These are phyloP conservation scores for Dalechampia spathulata DNA, from an alignment of 441 rosid genomes.

Conservation along the genomic window DNA sequence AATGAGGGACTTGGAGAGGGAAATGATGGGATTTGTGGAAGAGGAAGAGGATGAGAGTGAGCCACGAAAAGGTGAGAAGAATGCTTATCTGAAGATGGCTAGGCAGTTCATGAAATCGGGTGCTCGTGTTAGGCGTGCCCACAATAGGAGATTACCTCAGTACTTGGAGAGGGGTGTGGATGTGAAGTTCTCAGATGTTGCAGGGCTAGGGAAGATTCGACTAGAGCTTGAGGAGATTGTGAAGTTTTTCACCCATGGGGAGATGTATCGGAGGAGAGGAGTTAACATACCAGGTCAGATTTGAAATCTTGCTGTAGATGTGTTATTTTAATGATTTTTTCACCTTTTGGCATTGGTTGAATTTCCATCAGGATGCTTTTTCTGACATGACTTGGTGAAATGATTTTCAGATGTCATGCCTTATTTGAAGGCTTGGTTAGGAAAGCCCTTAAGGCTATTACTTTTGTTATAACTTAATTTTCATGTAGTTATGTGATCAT, in stretches of 20 bases:
- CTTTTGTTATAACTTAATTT: background rate
- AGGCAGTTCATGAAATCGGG: conserved; percentile 94
- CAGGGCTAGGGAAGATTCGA: conserved; percentile 97
- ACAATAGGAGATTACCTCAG: conserved; percentile 63
- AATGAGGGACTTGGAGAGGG: conserved; percentile 76
- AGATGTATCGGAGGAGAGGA: conserved; percentile 90
- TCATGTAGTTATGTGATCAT: background rate
- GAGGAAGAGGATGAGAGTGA: conserved; percentile 49
- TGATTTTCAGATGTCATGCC: conserved; percentile 1
- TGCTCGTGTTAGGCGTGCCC: conserved; percentile 71
- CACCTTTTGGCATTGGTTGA: conserved; percentile 8
- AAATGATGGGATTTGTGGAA: conserved; percentile 57
- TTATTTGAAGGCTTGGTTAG: background rate
- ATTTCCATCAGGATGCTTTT: conserved; percentile 1
- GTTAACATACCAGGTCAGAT: conserved; percentile 80
- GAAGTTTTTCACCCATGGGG: conserved; percentile 94
- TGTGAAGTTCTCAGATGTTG: conserved; percentile 87
- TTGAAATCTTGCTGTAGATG: conserved; percentile 7
- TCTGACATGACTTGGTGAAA: background rate
- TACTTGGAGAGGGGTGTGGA: conserved; percentile 84
- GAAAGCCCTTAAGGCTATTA: background rate
- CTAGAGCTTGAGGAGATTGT: conserved; percentile 95
- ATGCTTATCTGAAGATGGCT: conserved; percentile 76
- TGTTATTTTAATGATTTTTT: background rate
- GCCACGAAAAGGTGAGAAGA: conserved; percentile 56